Conservation (phyloP, 2,329 filamentous ascomycete species). For the Talaromyces marneffei region DNA sequence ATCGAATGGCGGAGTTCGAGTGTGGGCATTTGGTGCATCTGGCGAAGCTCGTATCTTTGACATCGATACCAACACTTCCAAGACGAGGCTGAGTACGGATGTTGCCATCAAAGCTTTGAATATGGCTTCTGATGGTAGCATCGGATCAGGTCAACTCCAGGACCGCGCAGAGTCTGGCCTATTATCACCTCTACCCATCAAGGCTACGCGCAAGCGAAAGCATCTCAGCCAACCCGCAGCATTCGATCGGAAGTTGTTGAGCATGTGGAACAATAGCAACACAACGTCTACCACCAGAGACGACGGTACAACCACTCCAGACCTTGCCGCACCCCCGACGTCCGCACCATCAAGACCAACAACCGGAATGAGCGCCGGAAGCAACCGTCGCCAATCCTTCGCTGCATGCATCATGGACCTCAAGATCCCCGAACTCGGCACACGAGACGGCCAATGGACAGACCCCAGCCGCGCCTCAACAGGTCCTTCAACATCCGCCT, state of each 20-base stretch:
- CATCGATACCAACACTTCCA: slow-evolving; percentile 32
- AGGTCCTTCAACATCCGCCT: not conserved
- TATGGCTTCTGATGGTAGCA: slow-evolving; percentile 24
- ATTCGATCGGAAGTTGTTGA: slow-evolving; percentile 19
- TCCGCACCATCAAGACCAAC: slow-evolving; percentile 2
- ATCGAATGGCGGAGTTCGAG: slow-evolving; percentile 36
- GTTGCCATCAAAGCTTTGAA: slow-evolving; percentile 22
- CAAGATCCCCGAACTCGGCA: slow-evolving; percentile 28
- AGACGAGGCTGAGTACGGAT: slow-evolving; percentile 13
- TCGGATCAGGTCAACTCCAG: slow-evolving; percentile 20
- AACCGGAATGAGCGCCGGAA: not conserved
- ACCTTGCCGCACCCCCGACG: not conserved
- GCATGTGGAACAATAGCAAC: slow-evolving; percentile 5
- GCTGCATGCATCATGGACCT: slow-evolving; percentile 34
- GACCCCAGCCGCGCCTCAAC: not conserved
- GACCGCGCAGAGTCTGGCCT: slow-evolving; percentile 14
- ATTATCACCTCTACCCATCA: slow-evolving; percentile 8
- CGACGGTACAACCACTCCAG: not conserved
- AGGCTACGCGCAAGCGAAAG: slow-evolving; percentile 26
- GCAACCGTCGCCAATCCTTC: slow-evolving; percentile 25
- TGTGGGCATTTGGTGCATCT: slow-evolving; percentile 49
- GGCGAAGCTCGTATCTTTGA: slow-evolving; percentile 45
- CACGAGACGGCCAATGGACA: slow-evolving; percentile 21
- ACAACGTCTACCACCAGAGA: not conserved
- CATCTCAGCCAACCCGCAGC: slow-evolving; percentile 17